Conservation (phyloP, 148 eudicot species). For the Limonium bicolor region DNA sequence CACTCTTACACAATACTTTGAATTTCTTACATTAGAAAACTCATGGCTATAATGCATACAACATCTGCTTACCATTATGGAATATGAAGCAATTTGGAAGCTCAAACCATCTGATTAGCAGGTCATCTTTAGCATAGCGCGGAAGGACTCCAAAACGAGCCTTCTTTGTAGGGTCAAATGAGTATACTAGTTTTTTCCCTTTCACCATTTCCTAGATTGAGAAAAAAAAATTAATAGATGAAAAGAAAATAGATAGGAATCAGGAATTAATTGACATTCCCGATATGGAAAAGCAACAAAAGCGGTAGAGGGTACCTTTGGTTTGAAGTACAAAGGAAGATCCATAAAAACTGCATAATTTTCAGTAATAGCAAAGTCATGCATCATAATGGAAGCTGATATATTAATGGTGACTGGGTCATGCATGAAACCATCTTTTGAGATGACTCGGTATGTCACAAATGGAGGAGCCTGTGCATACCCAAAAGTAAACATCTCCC, state of each 20-base stretch:
- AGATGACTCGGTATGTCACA: constrained; percentile 76
- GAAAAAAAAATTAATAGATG: constrained; percentile 1
- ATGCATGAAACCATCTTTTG: constrained; percentile 80
- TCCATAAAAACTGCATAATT: constrained; percentile 92
- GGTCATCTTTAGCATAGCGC: constrained; percentile 81
- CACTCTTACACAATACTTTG: too few relatives aligned
- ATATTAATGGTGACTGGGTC: constrained; percentile 96
- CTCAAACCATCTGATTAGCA: constrained; percentile 87
- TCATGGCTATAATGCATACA: too few relatives aligned
- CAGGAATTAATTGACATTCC: constrained; percentile 2
- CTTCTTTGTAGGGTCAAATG: constrained; percentile 62
- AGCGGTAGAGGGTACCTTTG: constrained; percentile 38
- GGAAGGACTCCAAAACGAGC: constrained; percentile 93
- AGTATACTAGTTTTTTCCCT: constrained; percentile 48
- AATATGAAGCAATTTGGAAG: constrained; percentile 97
- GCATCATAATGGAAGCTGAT: constrained; percentile 85
- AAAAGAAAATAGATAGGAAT: neutral
- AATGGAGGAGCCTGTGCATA: constrained; percentile 70
- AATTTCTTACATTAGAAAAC: too few relatives aligned
- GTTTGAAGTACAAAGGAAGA: constrained; percentile 78
- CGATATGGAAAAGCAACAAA: neutral
- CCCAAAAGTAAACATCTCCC: constrained; percentile 97
- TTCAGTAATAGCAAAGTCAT: constrained; percentile 95
- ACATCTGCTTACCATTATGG: constrained; percentile 59
- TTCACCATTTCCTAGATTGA: constrained; percentile 84